Conservation (phyloP, 441 rosid species). For the Corymbia calophylla region DNA sequence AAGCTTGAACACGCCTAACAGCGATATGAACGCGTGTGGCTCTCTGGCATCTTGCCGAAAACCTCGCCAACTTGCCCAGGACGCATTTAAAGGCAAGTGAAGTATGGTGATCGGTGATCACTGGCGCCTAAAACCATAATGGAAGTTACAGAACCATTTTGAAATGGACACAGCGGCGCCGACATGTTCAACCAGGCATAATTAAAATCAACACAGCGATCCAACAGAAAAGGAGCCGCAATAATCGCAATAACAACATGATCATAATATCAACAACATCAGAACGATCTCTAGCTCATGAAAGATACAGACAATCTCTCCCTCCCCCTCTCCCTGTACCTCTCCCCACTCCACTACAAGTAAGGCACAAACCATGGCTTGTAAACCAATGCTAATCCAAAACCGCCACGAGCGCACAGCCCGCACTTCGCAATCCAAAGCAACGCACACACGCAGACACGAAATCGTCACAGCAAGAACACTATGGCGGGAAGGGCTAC, state of each 20-base stretch:
- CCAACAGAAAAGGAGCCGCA: not conserved
- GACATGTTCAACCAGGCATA: not conserved
- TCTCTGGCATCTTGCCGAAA: not conserved
- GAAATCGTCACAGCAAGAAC: not conserved
- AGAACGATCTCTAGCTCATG: not conserved
- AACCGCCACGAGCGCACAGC: not conserved
- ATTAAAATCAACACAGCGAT: not conserved
- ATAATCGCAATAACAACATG: not conserved
- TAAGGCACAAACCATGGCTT: not conserved
- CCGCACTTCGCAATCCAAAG: not conserved
- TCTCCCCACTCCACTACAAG: not conserved
- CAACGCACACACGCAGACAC: not conserved
- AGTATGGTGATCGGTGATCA: not conserved
- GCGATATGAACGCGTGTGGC: not conserved
- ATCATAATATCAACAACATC: not conserved
- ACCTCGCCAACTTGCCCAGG: not conserved
- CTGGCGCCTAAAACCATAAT: not conserved
- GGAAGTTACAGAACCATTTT: not conserved
- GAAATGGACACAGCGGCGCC: not conserved
- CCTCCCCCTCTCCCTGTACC: not conserved
- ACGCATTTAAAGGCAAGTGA: not conserved
- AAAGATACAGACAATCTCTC: not conserved
- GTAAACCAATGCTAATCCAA: not conserved
- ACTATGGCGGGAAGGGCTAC: not conserved
- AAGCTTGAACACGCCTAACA: not conserved